Percentiles rank a stretch among this genome's conserved stretches.
Evolutionary conservation across 2,329 filamentous ascomycete genomes (phyloP).

Genomic region (Penicillium hesseltinei): DNA sequence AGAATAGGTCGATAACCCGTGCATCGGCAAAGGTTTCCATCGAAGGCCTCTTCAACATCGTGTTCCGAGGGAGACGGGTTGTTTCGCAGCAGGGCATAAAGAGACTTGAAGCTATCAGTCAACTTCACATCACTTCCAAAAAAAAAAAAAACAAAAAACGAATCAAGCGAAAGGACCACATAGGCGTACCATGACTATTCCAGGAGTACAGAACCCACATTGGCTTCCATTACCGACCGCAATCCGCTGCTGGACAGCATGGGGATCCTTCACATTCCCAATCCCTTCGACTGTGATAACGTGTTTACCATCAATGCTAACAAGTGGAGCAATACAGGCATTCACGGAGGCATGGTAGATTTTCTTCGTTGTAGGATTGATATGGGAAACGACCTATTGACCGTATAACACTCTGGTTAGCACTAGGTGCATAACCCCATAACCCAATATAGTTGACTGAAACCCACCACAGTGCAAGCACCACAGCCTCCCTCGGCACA

Average conservation of each 20-base stretch:
- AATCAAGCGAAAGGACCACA: not conserved
- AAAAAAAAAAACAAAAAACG: too few relatives aligned
- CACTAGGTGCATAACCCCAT: not conserved
- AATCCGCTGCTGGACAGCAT: constrained; percentile 86
- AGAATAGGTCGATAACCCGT: constrained; percentile 93
- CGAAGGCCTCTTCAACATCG: constrained; percentile 92
- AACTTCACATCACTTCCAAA: not conserved
- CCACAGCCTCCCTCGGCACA: constrained; percentile 96
- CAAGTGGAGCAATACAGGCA: constrained; percentile 87
- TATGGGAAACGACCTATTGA: constrained; percentile 73
- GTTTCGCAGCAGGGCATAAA: constrained; percentile 90
- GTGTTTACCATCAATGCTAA: constrained; percentile 94
- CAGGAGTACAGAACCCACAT: constrained; percentile 93
- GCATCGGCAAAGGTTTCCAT: constrained; percentile 93
- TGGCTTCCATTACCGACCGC: constrained; percentile 90
- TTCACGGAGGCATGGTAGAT: constrained; percentile 98
- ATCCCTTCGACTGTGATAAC: constrained; percentile 98
- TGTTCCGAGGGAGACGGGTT: constrained; percentile 72
- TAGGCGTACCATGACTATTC: constrained; percentile 76
- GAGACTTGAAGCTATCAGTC: constrained; percentile 54
- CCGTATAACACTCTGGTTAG: constrained; percentile 19
- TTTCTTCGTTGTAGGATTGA: constrained; percentile 85
- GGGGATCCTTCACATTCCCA: constrained; percentile 79
- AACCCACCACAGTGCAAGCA: constrained; percentile 78
- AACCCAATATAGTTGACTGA: not conserved